Percentiles rank a stretch among this genome's conserved stretches.
Evolutionary conservation across 768 basidiomycete genomes (phyloP).

Genomic region (Gloeopeniophorella convolvens): DNA sequence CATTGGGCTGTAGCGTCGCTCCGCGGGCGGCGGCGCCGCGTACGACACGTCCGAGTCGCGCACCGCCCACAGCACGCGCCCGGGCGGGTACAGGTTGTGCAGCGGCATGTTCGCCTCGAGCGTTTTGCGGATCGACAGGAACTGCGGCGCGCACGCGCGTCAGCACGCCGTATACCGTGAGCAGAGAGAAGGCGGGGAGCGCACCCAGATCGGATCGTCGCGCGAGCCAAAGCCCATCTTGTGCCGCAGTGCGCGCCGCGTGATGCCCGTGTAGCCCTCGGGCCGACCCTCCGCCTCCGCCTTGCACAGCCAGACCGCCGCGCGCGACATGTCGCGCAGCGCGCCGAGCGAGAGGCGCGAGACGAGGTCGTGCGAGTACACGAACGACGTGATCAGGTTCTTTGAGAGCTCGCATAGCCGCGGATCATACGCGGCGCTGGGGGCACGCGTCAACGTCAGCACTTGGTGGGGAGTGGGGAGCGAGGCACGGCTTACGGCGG

Average conservation of each 20-base stretch:
- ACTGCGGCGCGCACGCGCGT: conserved; percentile 42
- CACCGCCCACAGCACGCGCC: conserved; percentile 73
- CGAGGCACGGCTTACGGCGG: conserved; percentile 52
- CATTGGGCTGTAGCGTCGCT: conserved; percentile 19
- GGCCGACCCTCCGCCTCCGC: conserved; percentile 42
- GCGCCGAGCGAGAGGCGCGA: conserved; percentile 73
- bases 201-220: conserved; percentile 37
- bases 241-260: conserved; percentile 47
- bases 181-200: not conserved
- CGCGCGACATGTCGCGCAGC: conserved; percentile 67
- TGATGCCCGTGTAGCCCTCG: conserved; percentile 36
- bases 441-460: not conserved
- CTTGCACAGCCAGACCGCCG: conserved; percentile 75
- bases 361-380: conserved; percentile 79
- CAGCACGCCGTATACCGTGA: not conserved
- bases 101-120: conserved; percentile 79
- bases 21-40: conserved; percentile 32
- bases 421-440: conserved; percentile 56
- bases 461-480: not conserved
- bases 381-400: conserved; percentile 66
- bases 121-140: conserved; percentile 74
- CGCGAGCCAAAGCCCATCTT: conserved; percentile 52
- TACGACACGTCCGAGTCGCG: conserved; percentile 65
- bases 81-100: conserved; percentile 68
- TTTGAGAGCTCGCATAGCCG: conserved; percentile 52